phyloP scores from a whole-genome alignment of 1,284 basidiomycete genomes.

The Tausonia pullulans region DNA sequence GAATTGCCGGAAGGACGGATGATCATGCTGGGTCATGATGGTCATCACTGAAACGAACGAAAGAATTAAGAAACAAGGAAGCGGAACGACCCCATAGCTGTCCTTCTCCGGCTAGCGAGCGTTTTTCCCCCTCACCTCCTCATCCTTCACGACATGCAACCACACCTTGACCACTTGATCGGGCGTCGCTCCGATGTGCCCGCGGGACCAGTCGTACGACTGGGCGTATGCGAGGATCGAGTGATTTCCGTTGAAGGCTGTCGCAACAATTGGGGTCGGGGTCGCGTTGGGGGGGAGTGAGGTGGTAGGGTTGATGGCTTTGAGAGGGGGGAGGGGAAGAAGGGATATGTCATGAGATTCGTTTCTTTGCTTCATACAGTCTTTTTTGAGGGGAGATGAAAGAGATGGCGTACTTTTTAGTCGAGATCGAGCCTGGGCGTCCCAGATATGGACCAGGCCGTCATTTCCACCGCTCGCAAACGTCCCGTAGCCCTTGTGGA shows the following conservation, averaged over 20 bases:
- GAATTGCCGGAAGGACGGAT: no score
- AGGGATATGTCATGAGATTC: neutral
- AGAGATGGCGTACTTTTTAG: conserved; percentile 56
- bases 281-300: neutral
- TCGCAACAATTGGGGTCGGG: conserved; percentile 13
- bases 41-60: no score
- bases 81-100: no score
- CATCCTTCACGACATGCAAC: conserved; percentile 14
- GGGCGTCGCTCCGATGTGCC: conserved; percentile 12
- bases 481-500: conserved; percentile 86
- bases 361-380: no score
- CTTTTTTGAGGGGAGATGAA: neutral
- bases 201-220: conserved; percentile 15
- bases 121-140: conserved; percentile 12
- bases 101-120: no score
- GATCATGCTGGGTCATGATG: no score
- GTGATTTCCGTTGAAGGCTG: conserved; percentile 4
- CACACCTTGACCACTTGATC: conserved; percentile 12
- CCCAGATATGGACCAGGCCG: conserved; percentile 36
- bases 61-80: no score
- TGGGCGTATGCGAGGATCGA: conserved; percentile 14
- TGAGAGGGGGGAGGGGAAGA: neutral
- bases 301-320: conserved; percentile 5
- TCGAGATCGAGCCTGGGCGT: conserved; percentile 32
- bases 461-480: conserved; percentile 79